Conservation (phyloP, 371 early-diverging fungal species). For the Haplosporangium sp. region DNA sequence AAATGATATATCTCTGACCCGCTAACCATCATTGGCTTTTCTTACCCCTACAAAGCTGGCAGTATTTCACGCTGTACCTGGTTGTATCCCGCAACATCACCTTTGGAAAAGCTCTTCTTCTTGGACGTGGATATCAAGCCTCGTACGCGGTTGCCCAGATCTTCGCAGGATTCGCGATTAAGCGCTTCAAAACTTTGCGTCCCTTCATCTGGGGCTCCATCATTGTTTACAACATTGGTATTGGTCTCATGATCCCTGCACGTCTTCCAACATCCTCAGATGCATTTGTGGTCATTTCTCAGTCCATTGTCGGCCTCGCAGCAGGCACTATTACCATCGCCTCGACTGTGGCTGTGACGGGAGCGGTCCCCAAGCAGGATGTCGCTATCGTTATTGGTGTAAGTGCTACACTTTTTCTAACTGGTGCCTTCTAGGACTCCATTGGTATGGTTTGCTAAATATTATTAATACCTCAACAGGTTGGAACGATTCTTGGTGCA, state of each 20-base stretch:
- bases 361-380: slow-evolving; percentile 46
- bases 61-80: slow-evolving; percentile 58
- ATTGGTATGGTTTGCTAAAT: no score
- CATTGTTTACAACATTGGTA: slow-evolving; percentile 53
- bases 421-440: no score
- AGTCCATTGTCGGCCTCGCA: slow-evolving; percentile 59
- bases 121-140: slow-evolving; percentile 59
- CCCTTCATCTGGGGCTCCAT: slow-evolving; percentile 58
- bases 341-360: slow-evolving; percentile 37
- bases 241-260: slow-evolving; percentile 62
- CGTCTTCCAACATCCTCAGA: slow-evolving; percentile 55
- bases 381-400: slow-evolving; percentile 58
- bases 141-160: slow-evolving; percentile 55
- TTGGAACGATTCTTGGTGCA: slow-evolving; percentile 46
- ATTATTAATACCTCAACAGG: no score
- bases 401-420: neutral
- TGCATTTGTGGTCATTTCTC: slow-evolving; percentile 58
- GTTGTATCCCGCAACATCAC: slow-evolving; percentile 58
- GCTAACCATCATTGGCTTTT: no score
- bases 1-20: no score
- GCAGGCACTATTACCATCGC: slow-evolving; percentile 58
- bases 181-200: slow-evolving; percentile 53
- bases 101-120: slow-evolving; percentile 38
- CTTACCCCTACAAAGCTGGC: slow-evolving; percentile 16
- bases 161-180: slow-evolving; percentile 54